Percentiles rank a stretch among this genome's conserved stretches.
Conservation (phyloP, 352 stramenopile genomes). For the Pythium grandisporangium region DNA sequence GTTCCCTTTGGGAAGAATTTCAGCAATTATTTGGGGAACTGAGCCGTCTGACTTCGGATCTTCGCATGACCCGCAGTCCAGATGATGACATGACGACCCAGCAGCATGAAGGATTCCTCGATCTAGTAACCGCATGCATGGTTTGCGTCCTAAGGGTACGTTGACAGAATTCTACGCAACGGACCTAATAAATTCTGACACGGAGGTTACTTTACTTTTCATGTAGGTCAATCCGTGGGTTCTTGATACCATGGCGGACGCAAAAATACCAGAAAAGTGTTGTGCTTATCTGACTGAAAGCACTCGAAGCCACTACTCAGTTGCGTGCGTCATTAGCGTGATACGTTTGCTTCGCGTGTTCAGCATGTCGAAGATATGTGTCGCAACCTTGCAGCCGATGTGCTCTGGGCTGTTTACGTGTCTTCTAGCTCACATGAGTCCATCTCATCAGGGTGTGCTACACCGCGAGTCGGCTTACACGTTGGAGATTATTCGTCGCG, state of each 20-base stretch:
- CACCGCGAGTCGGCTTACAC: slow-evolving; percentile 58
- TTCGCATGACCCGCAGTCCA: slow-evolving; percentile 50
- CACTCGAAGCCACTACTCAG: slow-evolving; percentile 44
- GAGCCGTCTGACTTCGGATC: slow-evolving; percentile 46
- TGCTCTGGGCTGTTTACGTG: slow-evolving; percentile 45
- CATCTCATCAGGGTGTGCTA: slow-evolving; percentile 31
- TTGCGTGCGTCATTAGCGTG: slow-evolving; percentile 52
- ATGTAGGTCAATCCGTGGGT: slow-evolving; percentile 55
- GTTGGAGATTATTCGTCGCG: slow-evolving; percentile 66
- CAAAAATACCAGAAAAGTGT: slow-evolving; percentile 60
- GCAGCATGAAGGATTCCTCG: slow-evolving; percentile 52
- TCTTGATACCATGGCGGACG: slow-evolving; percentile 33
- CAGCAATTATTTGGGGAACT: slow-evolving; percentile 64
- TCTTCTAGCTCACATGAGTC: slow-evolving; percentile 41
- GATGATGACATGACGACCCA: slow-evolving; percentile 58
- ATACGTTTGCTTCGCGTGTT: slow-evolving; percentile 65
- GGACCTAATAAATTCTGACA: too few species aligned
- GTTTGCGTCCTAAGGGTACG: slow-evolving; percentile 65
- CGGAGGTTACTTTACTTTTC: neutral
- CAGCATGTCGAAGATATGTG: slow-evolving; percentile 38
- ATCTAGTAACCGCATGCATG: slow-evolving; percentile 72
- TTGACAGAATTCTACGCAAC: too few species aligned
- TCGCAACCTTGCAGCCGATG: slow-evolving; percentile 45
- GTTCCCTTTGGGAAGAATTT: slow-evolving; percentile 73
- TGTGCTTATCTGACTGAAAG: slow-evolving; percentile 59